These are phyloP conservation scores for Ustilago loliicola DNA, from an alignment of 1,284 basidiomycete genomes.

Conservation along the genomic window DNA sequence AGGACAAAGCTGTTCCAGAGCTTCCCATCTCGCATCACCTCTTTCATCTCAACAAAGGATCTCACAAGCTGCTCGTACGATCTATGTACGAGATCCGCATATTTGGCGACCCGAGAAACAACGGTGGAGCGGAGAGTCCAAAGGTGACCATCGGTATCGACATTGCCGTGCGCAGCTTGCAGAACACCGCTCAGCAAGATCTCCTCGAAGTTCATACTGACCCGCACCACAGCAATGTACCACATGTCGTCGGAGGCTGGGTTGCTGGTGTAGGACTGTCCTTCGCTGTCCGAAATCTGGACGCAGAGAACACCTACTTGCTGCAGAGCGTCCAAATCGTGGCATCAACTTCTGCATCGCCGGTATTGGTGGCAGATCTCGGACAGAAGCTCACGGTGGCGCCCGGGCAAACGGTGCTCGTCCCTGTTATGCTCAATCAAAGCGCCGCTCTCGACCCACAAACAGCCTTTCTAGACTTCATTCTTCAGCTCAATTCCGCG, in stretches of 20 bases:
- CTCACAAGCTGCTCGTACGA: conserved; percentile 38
- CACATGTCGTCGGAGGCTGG: conserved; percentile 50
- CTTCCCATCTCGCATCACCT: conserved; percentile 39
- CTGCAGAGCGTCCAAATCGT: conserved; percentile 4
- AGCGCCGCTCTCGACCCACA: background rate
- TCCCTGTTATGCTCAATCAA: conserved; percentile 22
- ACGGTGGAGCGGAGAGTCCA: conserved; percentile 19
- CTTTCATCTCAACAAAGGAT: conserved; percentile 28
- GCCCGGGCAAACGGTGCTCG: conserved; percentile 13
- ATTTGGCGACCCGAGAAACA: conserved; percentile 46
- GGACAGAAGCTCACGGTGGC: conserved; percentile 1
- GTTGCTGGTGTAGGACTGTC: conserved; percentile 43
- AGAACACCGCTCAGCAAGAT: background rate
- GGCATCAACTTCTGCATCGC: too few relatives aligned
- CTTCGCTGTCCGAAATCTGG: conserved; percentile 37
- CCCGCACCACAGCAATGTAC: conserved; percentile 37
- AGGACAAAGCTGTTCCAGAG: background rate
- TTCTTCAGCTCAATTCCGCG: background rate
- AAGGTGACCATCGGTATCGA: conserved; percentile 46
- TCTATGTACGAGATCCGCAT: conserved; percentile 56
- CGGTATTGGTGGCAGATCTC: conserved; percentile 9
- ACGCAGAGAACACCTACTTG: background rate
- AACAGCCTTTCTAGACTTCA: background rate
- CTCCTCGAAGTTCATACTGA: conserved; percentile 24
- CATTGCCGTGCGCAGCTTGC: conserved; percentile 14